phyloP scores from a whole-genome alignment of 768 basidiomycete genomes.

The Sarcodon aspratus region DNA sequence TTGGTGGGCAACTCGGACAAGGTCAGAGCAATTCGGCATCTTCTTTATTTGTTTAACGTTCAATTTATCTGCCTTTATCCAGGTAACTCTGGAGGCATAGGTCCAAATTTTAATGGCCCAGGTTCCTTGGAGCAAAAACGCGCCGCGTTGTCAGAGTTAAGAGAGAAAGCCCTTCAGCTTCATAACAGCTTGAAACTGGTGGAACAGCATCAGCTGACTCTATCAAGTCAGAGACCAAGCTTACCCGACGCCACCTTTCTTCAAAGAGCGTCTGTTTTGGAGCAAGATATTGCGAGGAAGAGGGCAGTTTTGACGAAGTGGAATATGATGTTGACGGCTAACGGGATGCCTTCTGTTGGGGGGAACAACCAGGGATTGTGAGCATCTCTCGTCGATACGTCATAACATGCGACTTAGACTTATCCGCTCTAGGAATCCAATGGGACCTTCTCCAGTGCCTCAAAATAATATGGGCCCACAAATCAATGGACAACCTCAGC shows the following conservation, averaged over 20 bases:
- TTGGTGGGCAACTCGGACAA: not conserved
- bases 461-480: no score
- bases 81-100: not conserved
- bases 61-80: not conserved
- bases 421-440: no score
- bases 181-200: not conserved
- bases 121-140: not conserved
- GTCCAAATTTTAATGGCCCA: not conserved
- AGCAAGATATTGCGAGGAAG: not conserved
- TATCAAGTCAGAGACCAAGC: not conserved
- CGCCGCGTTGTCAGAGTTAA: not conserved
- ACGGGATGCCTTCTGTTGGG: not conserved
- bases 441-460: no score
- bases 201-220: not conserved
- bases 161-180: not conserved
- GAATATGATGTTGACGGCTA: not conserved
- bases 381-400: not conserved
- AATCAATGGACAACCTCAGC: no score
- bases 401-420: no score
- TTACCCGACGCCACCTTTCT: not conserved
- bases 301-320: not conserved
- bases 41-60: not conserved
- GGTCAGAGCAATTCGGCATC: not conserved
- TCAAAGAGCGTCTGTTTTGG: not conserved
- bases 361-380: not conserved